phyloP scores from a whole-genome alignment of 805 yeast genomes.

The Lipomyces kockii region DNA sequence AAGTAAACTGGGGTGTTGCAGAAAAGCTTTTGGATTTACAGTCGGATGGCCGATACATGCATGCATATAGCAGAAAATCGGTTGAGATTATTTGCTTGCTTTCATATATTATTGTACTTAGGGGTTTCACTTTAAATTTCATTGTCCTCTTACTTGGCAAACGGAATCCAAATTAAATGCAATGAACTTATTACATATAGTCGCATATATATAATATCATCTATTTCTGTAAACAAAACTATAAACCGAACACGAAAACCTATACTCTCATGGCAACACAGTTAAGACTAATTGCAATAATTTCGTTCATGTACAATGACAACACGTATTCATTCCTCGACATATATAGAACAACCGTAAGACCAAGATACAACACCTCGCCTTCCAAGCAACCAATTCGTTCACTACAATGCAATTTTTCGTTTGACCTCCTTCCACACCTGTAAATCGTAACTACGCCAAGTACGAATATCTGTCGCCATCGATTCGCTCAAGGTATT shows the following conservation, averaged over 20 bases:
- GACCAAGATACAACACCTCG: background rate
- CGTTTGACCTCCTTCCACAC: background rate
- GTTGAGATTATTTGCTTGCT: background rate
- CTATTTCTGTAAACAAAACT: background rate
- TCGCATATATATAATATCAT: background rate
- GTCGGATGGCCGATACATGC: background rate
- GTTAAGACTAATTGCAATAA: background rate
- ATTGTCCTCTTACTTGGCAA: background rate
- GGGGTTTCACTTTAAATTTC: background rate
- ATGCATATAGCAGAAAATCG: background rate
- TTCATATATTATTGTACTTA: background rate
- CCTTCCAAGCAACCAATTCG: background rate
- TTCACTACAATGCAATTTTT: background rate
- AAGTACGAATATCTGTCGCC: slow-evolving; percentile 78
- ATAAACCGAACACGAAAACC: background rate
- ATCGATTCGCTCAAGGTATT: slow-evolving; percentile 77
- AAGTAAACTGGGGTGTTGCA: background rate
- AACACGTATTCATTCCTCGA: background rate
- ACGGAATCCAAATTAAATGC: background rate
- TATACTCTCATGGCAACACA: background rate
- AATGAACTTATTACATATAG: background rate
- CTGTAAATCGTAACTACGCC: slow-evolving; percentile 54
- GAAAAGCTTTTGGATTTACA: background rate
- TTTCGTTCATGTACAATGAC: background rate
- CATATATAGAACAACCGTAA: background rate